These are phyloP conservation scores for Puccinia hordei DNA, from an alignment of 1,284 basidiomycete species.

Conservation along the genomic window DNA sequence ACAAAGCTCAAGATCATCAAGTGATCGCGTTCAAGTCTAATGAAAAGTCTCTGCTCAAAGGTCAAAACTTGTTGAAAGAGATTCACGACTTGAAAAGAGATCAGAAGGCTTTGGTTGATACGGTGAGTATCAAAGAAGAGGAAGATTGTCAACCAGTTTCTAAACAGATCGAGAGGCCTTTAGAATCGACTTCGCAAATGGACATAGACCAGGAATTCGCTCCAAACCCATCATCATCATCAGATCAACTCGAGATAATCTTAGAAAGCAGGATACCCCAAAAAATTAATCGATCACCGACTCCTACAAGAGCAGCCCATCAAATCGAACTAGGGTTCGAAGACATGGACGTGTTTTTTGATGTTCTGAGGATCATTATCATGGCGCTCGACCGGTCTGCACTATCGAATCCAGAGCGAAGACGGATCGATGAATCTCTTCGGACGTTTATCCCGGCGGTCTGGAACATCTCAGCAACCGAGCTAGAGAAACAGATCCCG, in stretches of 20 bases:
- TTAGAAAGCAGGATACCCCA: conserved; percentile 29
- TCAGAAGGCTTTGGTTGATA: conserved; percentile 22
- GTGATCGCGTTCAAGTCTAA: conserved; percentile 48
- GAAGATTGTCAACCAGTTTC: conserved; percentile 14
- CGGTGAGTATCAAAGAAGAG: conserved; percentile 14
- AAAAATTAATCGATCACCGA: conserved; percentile 10
- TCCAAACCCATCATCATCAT: neutral
- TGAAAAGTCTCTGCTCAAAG: conserved; percentile 50
- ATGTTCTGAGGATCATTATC: conserved; percentile 40
- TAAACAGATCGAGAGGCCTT: conserved; percentile 1
- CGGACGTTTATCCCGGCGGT: conserved; percentile 47
- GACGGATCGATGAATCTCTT: conserved; percentile 47
- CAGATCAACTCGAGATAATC: conserved; percentile 4
- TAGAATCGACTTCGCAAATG: neutral
- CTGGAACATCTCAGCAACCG: conserved; percentile 35
- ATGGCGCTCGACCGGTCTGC: conserved; percentile 47
- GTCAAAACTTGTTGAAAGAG: conserved; percentile 42
- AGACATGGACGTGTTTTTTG: conserved; percentile 48
- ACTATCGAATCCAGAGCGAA: conserved; percentile 38
- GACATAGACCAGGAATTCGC: conserved; percentile 3
- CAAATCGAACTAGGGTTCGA: conserved; percentile 48
- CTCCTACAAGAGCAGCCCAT: conserved; percentile 36
- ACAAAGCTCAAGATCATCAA: conserved; percentile 51
- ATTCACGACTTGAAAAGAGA: conserved; percentile 45
- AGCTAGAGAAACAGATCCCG: conserved; percentile 49